Base-by-base conservation (phyloP, 352 stramenopile species). In the Globisporangium paddicum region DNA sequence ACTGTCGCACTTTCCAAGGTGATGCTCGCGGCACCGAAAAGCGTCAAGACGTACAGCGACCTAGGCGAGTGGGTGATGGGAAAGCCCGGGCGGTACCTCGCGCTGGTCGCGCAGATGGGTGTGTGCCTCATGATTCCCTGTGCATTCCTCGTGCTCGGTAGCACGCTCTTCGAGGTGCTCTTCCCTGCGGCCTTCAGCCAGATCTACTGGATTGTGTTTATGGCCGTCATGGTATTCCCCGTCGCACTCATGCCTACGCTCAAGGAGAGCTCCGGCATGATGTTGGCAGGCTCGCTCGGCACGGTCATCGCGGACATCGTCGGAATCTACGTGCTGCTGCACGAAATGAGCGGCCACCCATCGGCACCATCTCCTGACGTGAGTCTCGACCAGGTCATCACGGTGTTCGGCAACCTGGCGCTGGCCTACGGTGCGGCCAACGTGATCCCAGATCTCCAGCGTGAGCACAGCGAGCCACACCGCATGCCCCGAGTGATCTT, bases 401-500 rank as follows among this genome's bases (percentile, higher is more conserved):
- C 63, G 3, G 68, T 63, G 23, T 83, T 83, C 16, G 77, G 74
- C 19, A 86, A 79, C 62, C 61, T 86, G 40, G 60, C 74, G n/a
- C 66, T 86, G n/a, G 73, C 73, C 2, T 86, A 86, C 32, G 69
- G 62, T 25, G 73, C 76, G 21, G 73, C 68, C 25, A 72, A 84
- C 40, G 63, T 84, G 34, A 75, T 84, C 51, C 73, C 74, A 2
- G 64, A 71, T 10, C 63, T 87, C 32, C 68, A 79, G 32, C 69
- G 73, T 37, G 62, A 85, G 9, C 76, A 86, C 60, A 73, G 58
- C 10, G 60, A 87, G 45, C 71, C 75, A 0, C 46, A 63, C 4
- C 73, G 73, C 21, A 83, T 85, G 75, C 75, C 75, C 6, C 63
- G 66, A n/a, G 65, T 85, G 23, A 67, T 85, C 38, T 37, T 69